Conservation (phyloP, 2,329 filamentous ascomycete species). For the Ramularia collo-cygni region DNA sequence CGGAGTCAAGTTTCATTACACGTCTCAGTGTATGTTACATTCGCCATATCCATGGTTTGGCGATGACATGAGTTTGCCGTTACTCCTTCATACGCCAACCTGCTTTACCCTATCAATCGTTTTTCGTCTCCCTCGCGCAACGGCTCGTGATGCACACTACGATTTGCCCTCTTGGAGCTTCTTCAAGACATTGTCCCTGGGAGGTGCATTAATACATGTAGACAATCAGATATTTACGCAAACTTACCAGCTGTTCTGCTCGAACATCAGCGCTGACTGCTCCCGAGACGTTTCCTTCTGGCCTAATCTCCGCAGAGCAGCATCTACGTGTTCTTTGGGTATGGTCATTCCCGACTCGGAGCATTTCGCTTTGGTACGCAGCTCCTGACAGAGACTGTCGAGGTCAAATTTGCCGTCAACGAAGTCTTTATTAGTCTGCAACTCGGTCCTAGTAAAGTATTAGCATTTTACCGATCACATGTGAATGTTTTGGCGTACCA, state of each 20-base stretch:
- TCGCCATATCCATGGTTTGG: too few relatives aligned
- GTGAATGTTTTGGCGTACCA: constrained; percentile 58
- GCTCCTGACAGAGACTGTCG: constrained; percentile 83
- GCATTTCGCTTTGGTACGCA: constrained; percentile 93
- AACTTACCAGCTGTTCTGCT: too few relatives aligned
- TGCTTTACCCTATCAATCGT: too few relatives aligned
- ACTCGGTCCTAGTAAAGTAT: constrained; percentile 64
- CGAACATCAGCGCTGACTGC: too few relatives aligned
- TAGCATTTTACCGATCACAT: constrained; percentile 4
- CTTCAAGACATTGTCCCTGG: constrained; percentile 11
- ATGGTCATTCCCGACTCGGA: constrained; percentile 86
- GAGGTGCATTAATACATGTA: too few relatives aligned
- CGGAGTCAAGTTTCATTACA: too few relatives aligned
- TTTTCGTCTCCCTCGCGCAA: too few relatives aligned
- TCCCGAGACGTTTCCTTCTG: constrained; percentile 20
- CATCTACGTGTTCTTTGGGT: constrained; percentile 80
- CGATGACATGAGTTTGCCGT: too few relatives aligned
- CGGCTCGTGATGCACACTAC: constrained; percentile 5
- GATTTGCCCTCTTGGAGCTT: constrained; percentile 10
- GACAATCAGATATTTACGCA: too few relatives aligned
- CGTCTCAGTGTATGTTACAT: too few relatives aligned
- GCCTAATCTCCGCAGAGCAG: constrained; percentile 40
- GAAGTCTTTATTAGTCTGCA: constrained; percentile 80
- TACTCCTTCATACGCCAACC: too few relatives aligned
- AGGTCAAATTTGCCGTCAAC: constrained; percentile 89